Base-by-base conservation (phyloP, 2,329 filamentous ascomycete species). In the Colletotrichum plurivorum region DNA sequence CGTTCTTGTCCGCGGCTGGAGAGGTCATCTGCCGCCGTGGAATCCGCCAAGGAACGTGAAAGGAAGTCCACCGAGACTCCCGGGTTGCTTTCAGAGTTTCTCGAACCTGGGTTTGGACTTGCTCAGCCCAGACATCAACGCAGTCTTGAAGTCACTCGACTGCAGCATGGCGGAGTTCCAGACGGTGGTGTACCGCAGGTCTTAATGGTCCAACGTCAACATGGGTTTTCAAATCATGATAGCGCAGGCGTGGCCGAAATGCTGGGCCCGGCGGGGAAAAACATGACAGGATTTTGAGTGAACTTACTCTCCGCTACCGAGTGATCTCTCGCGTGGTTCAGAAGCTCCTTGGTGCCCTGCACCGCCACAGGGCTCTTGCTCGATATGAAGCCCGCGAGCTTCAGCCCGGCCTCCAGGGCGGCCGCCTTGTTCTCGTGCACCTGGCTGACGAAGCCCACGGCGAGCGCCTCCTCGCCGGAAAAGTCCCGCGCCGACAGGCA, bases 131-230 rank as follows among this genome's bases (percentile, higher is more conserved):
- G 93, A 93, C 77, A 93, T 77, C 78, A 98, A 84, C 1, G 95
- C 94, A 68, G 87, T 84, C 76, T 89, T 83, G 51, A 97, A 87
- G 84, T 98, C 95, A 60, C 85, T 84, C 7, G 93, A 93, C 84
- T 98, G 95, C 74, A 97, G 77, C 76, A 93, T 93, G 2, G 90
- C 92, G 74, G 90, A 88, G 77, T 98, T 98, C 95, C 95, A 98
- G 1, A 96, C 87, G 12, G 89, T 87, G 4, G 95, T 97, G 80
- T 97, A 98, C 67, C 89, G 89, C 78, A 36, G 31, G 31, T 36
- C 31, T 36, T 36, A 5, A 36, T 1, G 31, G 31, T 36, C 31
- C 31, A 36, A 36, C 31, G 31, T 36, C 31, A 36, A 9, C 31
- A 36, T 9, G 31, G 31, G 9, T 36, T 36, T 36, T 36, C 31